Conservation (phyloP, 2,329 filamentous ascomycete species). For the Aspergillus neoniger region DNA sequence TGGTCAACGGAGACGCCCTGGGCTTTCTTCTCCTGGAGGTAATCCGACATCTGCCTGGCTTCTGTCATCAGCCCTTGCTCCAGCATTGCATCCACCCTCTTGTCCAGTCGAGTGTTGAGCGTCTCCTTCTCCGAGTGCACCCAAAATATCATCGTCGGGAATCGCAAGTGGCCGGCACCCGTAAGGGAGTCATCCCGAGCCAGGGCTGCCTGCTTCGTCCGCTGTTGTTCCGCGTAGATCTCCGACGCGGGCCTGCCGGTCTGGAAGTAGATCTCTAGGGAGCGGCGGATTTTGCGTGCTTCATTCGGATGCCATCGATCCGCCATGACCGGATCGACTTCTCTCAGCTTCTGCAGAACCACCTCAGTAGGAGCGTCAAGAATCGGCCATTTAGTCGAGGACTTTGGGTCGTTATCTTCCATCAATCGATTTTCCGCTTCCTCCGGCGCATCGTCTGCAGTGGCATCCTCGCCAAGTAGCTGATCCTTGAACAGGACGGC, state of each 20-base stretch:
- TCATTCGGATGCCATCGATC: conserved; percentile 93
- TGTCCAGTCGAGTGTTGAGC: conserved; percentile 70
- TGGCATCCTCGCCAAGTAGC: conserved; percentile 50
- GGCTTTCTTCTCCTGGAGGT: conserved; percentile 47
- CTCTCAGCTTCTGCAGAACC: conserved; percentile 70
- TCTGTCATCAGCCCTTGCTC: conserved; percentile 64
- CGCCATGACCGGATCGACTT: conserved; percentile 88
- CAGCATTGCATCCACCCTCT: conserved; percentile 83
- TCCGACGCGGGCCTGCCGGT: conserved; percentile 82
- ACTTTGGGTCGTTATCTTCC: conserved; percentile 21
- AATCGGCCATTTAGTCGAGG: conserved; percentile 63
- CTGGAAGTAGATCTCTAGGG: conserved; percentile 83
- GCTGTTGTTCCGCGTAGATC: conserved; percentile 77
- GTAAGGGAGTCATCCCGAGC: conserved; percentile 22
- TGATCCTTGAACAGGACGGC: conserved; percentile 79
- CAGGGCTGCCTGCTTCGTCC: conserved; percentile 27
- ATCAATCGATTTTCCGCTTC: conserved; percentile 10
- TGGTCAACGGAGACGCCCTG: conserved; percentile 64
- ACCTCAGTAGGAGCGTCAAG: conserved; percentile 69
- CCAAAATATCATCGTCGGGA: conserved; percentile 76
- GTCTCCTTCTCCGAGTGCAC: conserved; percentile 71
- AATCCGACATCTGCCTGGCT: conserved; percentile 56
- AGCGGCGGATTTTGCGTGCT: conserved; percentile 81
- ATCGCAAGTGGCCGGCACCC: conserved; percentile 46
- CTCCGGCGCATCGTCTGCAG: conserved; percentile 25